phyloP scores from a whole-genome alignment of 106 monocot species.

The Dendrobium huoshanense region DNA sequence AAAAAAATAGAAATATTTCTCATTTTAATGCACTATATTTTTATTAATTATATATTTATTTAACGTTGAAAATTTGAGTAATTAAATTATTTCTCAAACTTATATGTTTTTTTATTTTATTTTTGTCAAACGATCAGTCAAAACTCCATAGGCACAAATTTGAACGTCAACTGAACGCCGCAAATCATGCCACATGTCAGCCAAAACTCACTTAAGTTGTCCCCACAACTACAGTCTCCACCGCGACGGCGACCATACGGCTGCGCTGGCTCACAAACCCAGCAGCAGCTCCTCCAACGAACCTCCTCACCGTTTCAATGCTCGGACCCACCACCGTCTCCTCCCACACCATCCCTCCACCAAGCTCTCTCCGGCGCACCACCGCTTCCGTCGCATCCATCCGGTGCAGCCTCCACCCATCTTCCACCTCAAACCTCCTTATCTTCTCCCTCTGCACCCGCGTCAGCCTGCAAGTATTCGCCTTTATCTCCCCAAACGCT shows the following conservation, averaged over 20 bases:
- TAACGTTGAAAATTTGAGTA: background rate
- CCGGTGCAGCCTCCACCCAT: slow-evolving; percentile 47
- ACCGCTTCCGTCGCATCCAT: slow-evolving; percentile 59
- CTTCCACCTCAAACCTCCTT: slow-evolving; percentile 15
- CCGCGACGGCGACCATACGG: background rate
- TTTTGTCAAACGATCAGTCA: background rate
- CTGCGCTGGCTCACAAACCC: background rate
- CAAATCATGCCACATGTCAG: background rate
- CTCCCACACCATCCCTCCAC: slow-evolving; percentile 18
- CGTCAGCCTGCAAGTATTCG: slow-evolving; percentile 49
- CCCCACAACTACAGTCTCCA: background rate
- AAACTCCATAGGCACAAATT: background rate
- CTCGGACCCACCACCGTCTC: slow-evolving; percentile 18
- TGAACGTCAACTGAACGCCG: background rate
- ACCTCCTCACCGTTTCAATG: slow-evolving; percentile 25
- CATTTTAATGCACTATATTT: no score
- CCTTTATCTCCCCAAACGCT: slow-evolving; percentile 47
- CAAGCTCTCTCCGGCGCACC: slow-evolving; percentile 6
- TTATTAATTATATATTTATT: background rate
- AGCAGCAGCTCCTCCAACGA: slow-evolving; percentile 7
- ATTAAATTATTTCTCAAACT: background rate
- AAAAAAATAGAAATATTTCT: no score
- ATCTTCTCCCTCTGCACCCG: slow-evolving; percentile 55
- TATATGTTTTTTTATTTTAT: background rate
- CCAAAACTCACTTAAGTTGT: background rate